A percentile compares a stretch with the other conserved stretches of the same genome.
Conservation (phyloP, 371 early-diverging fungal species). For the Rhizomucor miehei region DNA sequence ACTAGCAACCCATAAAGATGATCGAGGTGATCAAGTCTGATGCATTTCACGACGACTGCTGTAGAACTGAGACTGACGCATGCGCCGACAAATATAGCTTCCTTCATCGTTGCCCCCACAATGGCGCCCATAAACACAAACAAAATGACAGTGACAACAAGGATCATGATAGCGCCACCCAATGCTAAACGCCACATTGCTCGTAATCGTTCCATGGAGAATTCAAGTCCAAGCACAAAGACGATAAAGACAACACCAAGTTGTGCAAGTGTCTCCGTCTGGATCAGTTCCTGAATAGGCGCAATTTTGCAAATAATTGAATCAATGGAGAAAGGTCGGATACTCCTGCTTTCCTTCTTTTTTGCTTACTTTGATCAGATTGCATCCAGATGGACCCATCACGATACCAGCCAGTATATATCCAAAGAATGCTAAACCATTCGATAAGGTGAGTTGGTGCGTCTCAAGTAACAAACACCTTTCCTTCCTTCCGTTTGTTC, state of each 20-base stretch:
- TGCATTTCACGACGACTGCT: conserved; percentile 54
- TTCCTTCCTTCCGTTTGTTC: conserved; percentile 9
- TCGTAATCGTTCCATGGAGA: conserved; percentile 50
- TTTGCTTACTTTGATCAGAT: conserved; percentile 48
- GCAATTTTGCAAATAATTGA: too few relatives aligned
- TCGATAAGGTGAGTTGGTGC: too few relatives aligned
- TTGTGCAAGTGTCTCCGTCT: conserved; percentile 55
- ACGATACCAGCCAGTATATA: conserved; percentile 59
- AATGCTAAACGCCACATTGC: conserved; percentile 55
- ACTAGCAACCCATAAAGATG: conserved; percentile 51
- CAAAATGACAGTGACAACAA: conserved; percentile 37
- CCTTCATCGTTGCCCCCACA: conserved; percentile 38
- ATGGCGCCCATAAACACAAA: conserved; percentile 38
- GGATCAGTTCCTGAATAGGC: conserved; percentile 33
- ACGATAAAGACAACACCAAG: conserved; percentile 59
- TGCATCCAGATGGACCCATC: conserved; percentile 52
- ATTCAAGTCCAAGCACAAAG: conserved; percentile 63
- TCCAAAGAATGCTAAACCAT: conserved; percentile 60
- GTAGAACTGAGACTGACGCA: conserved; percentile 56
- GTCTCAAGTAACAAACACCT: conserved; percentile 5
- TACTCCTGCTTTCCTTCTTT: too few relatives aligned
- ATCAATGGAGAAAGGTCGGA: too few relatives aligned
- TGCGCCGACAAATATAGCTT: conserved; percentile 53
- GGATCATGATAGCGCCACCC: conserved; percentile 46
- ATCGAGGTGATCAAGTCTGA: conserved; percentile 43